These are phyloP conservation scores for Leucocoprinus sp. DNA, from an alignment of 768 basidiomycete species.

Conservation along the genomic window DNA sequence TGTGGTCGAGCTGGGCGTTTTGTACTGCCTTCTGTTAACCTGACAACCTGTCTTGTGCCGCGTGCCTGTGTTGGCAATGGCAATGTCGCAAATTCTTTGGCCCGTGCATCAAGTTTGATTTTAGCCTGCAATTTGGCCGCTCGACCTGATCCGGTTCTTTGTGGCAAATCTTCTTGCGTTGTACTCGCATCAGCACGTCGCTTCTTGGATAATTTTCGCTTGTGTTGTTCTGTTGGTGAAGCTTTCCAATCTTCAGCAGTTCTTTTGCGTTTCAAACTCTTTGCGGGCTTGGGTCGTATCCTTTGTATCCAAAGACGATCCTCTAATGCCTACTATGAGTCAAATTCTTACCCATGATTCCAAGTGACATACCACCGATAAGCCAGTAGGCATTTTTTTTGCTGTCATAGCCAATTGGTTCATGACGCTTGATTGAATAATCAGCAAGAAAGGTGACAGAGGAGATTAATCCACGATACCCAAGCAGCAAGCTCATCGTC, in stretches of 20 bases:
- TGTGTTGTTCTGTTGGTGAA: constrained; percentile 4
- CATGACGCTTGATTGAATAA: constrained; percentile 50
- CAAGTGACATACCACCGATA: constrained; percentile 54
- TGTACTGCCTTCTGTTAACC: constrained; percentile 11
- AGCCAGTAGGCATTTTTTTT: constrained; percentile 79
- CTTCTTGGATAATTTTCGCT: constrained; percentile 18
- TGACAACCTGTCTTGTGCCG: constrained; percentile 10
- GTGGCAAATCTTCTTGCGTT: constrained; percentile 9
- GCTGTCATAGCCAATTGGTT: constrained; percentile 79
- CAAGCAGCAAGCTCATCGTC: constrained; percentile 74
- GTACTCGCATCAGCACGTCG: constrained; percentile 12
- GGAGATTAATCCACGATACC: constrained; percentile 40
- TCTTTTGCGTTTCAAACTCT: constrained; percentile 34
- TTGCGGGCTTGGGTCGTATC: constrained; percentile 41
- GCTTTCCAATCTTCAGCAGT: constrained; percentile 12
- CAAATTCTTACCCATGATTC: too few species aligned
- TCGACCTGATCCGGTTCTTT: constrained; percentile 40
- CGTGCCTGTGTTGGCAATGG: constrained; percentile 46
- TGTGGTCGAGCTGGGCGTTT: constrained; percentile 23
- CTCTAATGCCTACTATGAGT: constrained; percentile 30
- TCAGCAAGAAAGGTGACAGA: constrained; percentile 6
- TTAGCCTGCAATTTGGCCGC: constrained; percentile 71
- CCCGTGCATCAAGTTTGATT: constrained; percentile 57
- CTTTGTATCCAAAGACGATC: constrained; percentile 86
- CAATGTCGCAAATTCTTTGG: constrained; percentile 57